These are phyloP conservation scores for Moesziomyces antarcticus DNA, from an alignment of 1,284 basidiomycete genomes.

Conservation along the genomic window DNA sequence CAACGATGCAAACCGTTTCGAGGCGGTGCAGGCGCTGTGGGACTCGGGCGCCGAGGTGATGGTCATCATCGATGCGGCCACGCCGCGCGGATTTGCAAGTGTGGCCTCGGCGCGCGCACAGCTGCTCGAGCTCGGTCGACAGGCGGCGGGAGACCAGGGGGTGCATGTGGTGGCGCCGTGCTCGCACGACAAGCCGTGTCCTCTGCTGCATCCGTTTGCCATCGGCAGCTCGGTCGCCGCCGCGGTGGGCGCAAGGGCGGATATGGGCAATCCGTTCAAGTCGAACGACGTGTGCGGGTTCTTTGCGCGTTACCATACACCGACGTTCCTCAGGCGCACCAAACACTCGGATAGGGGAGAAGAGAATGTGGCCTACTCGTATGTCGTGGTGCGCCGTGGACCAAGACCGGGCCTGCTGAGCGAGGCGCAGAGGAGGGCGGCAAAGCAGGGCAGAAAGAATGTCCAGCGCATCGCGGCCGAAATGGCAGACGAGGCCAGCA, in stretches of 20 bases:
- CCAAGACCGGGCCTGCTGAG: slow-evolving; percentile 72
- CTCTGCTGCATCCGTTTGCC: slow-evolving; percentile 71
- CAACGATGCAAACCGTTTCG: slow-evolving; percentile 75
- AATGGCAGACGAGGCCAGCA: slow-evolving; percentile 19
- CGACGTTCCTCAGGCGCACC: slow-evolving; percentile 83
- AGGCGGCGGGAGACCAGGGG: neutral
- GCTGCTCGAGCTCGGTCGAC: slow-evolving; percentile 76
- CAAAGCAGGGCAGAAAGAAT: neutral
- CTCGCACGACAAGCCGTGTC: slow-evolving; percentile 89
- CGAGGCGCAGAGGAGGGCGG: slow-evolving; percentile 22
- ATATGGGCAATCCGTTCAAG: slow-evolving; percentile 49
- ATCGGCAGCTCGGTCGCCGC: slow-evolving; percentile 19
- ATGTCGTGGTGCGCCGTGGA: slow-evolving; percentile 87
- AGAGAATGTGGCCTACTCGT: slow-evolving; percentile 88
- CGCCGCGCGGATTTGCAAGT: slow-evolving; percentile 79
- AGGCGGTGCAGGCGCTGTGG: slow-evolving; percentile 85
- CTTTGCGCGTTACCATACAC: slow-evolving; percentile 85
- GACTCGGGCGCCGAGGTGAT: slow-evolving; percentile 77
- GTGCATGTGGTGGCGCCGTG: slow-evolving; percentile 83
- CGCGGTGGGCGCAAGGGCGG: slow-evolving; percentile 11
- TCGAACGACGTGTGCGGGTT: slow-evolving; percentile 78
- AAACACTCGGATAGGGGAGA: slow-evolving; percentile 85
- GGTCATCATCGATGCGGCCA: slow-evolving; percentile 86
- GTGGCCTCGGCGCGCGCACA: slow-evolving; percentile 85
- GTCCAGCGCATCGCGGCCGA: slow-evolving; percentile 3